Base-by-base conservation (phyloP, 139 green algal genomes). In the Chlamydomonas eustigma region DNA sequence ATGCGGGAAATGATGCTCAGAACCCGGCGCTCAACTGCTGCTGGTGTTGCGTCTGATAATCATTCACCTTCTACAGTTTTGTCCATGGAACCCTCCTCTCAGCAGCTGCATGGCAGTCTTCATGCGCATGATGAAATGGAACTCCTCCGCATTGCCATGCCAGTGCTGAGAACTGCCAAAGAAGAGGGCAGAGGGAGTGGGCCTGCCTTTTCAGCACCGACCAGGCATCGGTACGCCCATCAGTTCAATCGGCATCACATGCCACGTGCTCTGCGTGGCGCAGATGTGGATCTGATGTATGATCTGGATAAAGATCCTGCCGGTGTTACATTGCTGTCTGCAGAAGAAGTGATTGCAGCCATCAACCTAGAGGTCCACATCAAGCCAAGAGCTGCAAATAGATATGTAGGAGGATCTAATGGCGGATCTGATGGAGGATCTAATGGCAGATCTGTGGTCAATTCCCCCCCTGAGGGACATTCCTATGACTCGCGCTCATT, bases 21-120 rank as follows among this genome's bases (percentile, higher is more conserved):
- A 58, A 12, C 12, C 44, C 44, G 44, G 12, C 12, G 12, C 44
- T 12, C 44, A 12, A 58, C 44, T 28, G 44, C 44, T 18, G 44
- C 12, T 18, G n/a, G 44, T 58, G 44, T 18, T 58, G 18, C 12
- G 44, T 18, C 12, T 12, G 44, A 58, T 18, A 12, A 18, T 58
- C 44, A n/a, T n/a, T n/a, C n/a, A n/a, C n/a, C n/a, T n/a, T n/a
- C n/a, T n/a, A n/a, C n/a, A n/a, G n/a, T n/a, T n/a, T n/a, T n/a
- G n/a, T n/a, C n/a, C n/a, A n/a, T n/a, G n/a, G n/a, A n/a, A n/a
- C n/a, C n/a, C n/a, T n/a, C n/a, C n/a, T n/a, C n/a, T n/a, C 44
- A 58, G 44, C 12, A 58, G 44, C 44, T 58, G 44, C 44, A 58
- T 58, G 44, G n/a, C n/a, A n/a, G n/a, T n/a, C n/a, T n/a, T n/a